phyloP scores from a whole-genome alignment of 768 basidiomycete species.

The Lactarius sanguifluus region DNA sequence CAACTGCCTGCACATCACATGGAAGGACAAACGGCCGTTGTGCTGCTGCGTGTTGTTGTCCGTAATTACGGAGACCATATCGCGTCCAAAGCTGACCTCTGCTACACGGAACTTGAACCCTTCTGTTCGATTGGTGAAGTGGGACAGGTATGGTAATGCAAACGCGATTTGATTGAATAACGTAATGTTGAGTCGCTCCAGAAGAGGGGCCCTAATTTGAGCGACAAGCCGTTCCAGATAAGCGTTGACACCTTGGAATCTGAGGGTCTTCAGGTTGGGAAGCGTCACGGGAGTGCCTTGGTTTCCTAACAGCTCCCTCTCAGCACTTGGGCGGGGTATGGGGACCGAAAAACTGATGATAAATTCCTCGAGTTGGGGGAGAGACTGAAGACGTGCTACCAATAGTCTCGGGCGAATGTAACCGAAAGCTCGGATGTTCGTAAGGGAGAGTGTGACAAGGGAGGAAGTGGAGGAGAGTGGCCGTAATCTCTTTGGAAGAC shows the following conservation, averaged over 20 bases:
- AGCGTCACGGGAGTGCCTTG: neutral
- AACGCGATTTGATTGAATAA: neutral
- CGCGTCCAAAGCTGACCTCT: neutral
- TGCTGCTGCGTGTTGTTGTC: no score
- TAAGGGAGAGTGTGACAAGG: neutral
- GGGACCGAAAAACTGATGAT: slow-evolving; percentile 8
- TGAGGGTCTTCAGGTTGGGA: neutral
- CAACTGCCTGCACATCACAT: neutral
- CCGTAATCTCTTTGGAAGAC: slow-evolving; percentile 1
- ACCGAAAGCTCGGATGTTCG: neutral
- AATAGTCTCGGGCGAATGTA: neutral
- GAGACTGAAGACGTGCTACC: neutral
- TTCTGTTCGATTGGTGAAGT: neutral
- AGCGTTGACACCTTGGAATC: neutral
- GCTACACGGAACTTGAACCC: neutral
- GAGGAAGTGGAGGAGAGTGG: neutral
- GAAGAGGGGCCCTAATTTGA: neutral
- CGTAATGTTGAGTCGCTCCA: neutral
- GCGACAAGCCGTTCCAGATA: neutral
- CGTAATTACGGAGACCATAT: neutral
- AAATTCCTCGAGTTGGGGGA: slow-evolving; percentile 7
- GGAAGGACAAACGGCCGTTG: neutral
- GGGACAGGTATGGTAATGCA: neutral
- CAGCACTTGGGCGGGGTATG: neutral
- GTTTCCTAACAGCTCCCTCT: neutral